Evolutionary conservation across 2,329 filamentous ascomycete species (phyloP).

Genomic region (Clarireedia homoeocarpa): DNA sequence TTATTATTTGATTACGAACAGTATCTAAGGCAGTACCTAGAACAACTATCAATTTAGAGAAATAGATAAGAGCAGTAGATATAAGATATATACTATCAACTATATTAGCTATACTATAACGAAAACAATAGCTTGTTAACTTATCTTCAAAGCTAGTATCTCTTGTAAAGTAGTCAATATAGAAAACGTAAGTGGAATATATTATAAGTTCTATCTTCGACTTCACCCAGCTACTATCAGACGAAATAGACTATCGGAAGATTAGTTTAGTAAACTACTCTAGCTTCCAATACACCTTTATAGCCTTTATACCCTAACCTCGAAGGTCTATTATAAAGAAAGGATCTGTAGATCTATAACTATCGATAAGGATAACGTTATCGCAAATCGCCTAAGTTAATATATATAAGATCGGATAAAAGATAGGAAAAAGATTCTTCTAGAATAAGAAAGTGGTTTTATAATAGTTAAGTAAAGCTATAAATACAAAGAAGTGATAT

Average conservation of each 20-base stretch:
- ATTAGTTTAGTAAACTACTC: constrained; percentile 15
- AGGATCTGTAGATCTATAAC: constrained; percentile 15
- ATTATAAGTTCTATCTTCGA: constrained; percentile 15
- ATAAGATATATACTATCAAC: no score
- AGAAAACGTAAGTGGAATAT: constrained; percentile 5
- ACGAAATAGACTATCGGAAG: constrained; percentile 15
- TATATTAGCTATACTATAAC: no score
- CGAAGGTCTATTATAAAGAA: constrained; percentile 18
- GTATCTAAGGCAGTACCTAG: background rate
- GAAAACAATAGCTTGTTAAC: no score
- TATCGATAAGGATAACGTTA: constrained; percentile 14
- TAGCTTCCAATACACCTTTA: constrained; percentile 20
- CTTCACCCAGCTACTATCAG: constrained; percentile 12
- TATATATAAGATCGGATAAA: constrained; percentile 19
- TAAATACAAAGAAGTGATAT: constrained; percentile 6
- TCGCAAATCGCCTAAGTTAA: constrained; percentile 16
- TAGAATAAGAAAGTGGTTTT: constrained; percentile 18
- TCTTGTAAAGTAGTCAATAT: no score
- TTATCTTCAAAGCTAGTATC: no score
- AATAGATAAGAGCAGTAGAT: no score
- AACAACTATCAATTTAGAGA: no score
- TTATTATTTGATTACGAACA: constrained; percentile 18
- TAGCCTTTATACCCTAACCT: constrained; percentile 9
- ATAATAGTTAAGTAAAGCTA: constrained; percentile 20
- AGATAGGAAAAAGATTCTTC: constrained; percentile 18